Evolutionary conservation across 768 basidiomycete genomes (phyloP).

Genomic region (Mycena rebaudengoi): DNA sequence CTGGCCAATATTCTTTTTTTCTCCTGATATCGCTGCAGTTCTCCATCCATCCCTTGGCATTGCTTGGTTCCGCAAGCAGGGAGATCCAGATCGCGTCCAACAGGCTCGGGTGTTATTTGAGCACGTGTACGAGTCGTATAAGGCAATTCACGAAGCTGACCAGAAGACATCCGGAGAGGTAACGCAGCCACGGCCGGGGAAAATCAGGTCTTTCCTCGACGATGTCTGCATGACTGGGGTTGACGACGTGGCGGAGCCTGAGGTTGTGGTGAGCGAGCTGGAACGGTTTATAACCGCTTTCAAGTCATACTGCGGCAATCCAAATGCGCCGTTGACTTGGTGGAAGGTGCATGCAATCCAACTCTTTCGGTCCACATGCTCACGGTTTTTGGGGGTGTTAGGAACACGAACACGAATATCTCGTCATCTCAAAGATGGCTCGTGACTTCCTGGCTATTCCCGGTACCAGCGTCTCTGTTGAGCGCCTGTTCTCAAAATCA

Average conservation of each 20-base stretch:
- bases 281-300: background rate
- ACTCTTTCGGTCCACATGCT: background rate
- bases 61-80: background rate
- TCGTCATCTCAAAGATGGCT: background rate
- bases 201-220: background rate
- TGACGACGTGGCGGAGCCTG: background rate
- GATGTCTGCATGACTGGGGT: background rate
- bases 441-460: conserved; percentile 3
- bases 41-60: background rate
- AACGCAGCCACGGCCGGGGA: background rate
- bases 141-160: background rate
- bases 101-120: background rate
- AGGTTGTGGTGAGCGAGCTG: background rate
- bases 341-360: background rate
- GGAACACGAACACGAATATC: background rate
- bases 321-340: background rate
- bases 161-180: background rate
- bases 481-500: background rate
- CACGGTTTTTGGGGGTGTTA: background rate
- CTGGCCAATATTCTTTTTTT: no score
- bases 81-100: background rate
- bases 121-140: background rate
- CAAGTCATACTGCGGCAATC: background rate
- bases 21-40: background rate
- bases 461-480: background rate